phyloP scores from a whole-genome alignment of 208 protist species.

The Entamoeba dispar region DNA sequence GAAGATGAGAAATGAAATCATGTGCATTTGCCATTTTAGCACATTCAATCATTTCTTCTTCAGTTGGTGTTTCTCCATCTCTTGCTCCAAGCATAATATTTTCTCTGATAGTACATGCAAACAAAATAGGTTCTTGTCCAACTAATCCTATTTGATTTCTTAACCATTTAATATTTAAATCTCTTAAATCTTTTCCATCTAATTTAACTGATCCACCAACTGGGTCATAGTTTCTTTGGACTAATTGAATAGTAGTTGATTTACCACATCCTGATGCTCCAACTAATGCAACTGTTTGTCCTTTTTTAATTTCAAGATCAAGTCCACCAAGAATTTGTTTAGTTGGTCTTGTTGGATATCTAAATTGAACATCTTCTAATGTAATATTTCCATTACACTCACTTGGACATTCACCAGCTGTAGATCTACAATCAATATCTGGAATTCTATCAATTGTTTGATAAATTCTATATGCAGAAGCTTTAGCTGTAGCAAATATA shows the following conservation, averaged over 20 bases:
- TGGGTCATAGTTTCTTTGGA: slow-evolving; percentile 76
- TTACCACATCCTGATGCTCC: slow-evolving; percentile 69
- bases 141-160: slow-evolving; percentile 41
- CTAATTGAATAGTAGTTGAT: slow-evolving; percentile 56
- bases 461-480: neutral
- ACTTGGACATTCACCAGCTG: neutral
- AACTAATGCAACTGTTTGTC: slow-evolving; percentile 62
- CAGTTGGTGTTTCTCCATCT: neutral
- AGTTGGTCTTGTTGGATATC: neutral
- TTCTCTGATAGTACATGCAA: slow-evolving; percentile 70
- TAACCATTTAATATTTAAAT: slow-evolving; percentile 38
- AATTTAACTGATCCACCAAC: slow-evolving; percentile 54
- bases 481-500: neutral
- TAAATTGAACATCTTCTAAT: neutral
- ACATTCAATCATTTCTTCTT: neutral
- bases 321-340: neutral
- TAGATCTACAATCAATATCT: neutral
- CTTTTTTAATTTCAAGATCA: slow-evolving; percentile 4
- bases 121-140: slow-evolving; percentile 77
- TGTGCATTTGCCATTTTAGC: neutral
- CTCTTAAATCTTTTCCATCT: slow-evolving; percentile 59
- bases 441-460: neutral
- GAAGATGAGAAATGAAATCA: slow-evolving; percentile 35
- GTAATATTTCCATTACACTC: neutral
- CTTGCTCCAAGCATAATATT: slow-evolving; percentile 50